Evolutionary conservation across 148 eudicot species (phyloP).

Genomic region (Drosera capensis): DNA sequence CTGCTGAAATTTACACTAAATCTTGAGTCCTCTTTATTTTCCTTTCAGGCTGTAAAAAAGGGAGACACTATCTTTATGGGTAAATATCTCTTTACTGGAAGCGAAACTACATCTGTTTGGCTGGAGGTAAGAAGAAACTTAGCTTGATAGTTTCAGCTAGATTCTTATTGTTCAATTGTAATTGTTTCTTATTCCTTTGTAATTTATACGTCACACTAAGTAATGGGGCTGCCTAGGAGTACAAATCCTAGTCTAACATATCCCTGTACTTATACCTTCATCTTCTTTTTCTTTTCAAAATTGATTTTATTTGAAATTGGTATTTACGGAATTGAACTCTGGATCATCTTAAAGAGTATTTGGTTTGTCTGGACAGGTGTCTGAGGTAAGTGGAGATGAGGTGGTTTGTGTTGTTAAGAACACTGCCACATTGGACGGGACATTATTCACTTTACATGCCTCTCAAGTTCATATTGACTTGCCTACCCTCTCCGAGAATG

Average conservation of each 20-base stretch:
- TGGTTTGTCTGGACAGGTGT: constrained; percentile 23
- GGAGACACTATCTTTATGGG: constrained; percentile 48
- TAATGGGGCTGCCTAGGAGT: too few species aligned
- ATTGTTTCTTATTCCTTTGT: not conserved
- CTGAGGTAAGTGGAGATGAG: constrained; percentile 35
- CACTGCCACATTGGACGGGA: constrained; percentile 37
- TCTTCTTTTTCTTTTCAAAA: not conserved
- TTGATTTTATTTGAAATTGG: too few species aligned
- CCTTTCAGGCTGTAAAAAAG: constrained; percentile 30
- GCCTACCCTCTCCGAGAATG: constrained; percentile 43
- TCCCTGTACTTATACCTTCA: too few species aligned
- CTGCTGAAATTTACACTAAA: not conserved
- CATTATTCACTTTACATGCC: constrained; percentile 32
- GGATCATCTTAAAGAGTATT: not conserved
- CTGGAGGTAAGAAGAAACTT: constrained; percentile 29
- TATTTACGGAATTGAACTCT: too few species aligned
- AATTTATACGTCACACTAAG: too few species aligned
- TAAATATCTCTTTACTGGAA: constrained; percentile 52
- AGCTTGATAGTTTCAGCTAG: too few species aligned
- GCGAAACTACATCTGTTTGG: constrained; percentile 52
- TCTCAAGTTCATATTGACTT: constrained; percentile 38
- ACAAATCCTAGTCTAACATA: too few species aligned
- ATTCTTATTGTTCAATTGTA: too few species aligned
- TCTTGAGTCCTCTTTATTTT: not conserved
- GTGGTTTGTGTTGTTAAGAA: constrained; percentile 42